Conservation (phyloP, 805 yeast genomes). For the Cyberlindnera meyerae region DNA sequence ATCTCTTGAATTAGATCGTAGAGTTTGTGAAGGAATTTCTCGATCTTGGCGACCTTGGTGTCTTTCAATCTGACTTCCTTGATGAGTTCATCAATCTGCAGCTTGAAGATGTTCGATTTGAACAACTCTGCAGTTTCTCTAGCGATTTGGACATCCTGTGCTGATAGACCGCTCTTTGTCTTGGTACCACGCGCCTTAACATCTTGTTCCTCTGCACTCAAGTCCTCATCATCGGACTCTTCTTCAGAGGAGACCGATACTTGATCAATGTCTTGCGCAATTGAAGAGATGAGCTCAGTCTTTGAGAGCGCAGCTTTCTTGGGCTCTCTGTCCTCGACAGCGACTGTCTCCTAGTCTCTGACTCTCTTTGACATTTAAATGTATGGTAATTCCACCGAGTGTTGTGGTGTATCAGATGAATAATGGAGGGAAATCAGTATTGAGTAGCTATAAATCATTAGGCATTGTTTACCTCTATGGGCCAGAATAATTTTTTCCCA, state of each 20-base stretch:
- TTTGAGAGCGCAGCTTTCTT: slow-evolving; percentile 22
- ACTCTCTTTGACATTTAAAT: slow-evolving; percentile 18
- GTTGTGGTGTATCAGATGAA: no score
- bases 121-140: slow-evolving; percentile 91
- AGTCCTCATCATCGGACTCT: slow-evolving; percentile 29
- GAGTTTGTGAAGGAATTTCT: slow-evolving; percentile 68
- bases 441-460: no score
- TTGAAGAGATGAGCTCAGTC: slow-evolving; percentile 17
- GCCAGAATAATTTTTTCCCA: slow-evolving; percentile 9
- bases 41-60: slow-evolving; percentile 57
- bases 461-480: slow-evolving; percentile 5
- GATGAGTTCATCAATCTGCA: slow-evolving; percentile 88
- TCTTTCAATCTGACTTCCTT: slow-evolving; percentile 77
- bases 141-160: slow-evolving; percentile 86
- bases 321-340: slow-evolving; percentile 10
- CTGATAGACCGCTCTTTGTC: slow-evolving; percentile 36
- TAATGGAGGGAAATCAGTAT: no score
- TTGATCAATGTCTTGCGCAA: slow-evolving; percentile 10
- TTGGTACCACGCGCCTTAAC: slow-evolving; percentile 9
- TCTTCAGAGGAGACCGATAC: slow-evolving; percentile 13
- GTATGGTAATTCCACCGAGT: no score
- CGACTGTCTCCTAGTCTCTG: slow-evolving; percentile 16
- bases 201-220: slow-evolving; percentile 19
- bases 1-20: slow-evolving; percentile 63
- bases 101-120: slow-evolving; percentile 90